Evolutionary conservation across 805 yeast species (phyloP).

Genomic region (Pichia paraexigua): DNA sequence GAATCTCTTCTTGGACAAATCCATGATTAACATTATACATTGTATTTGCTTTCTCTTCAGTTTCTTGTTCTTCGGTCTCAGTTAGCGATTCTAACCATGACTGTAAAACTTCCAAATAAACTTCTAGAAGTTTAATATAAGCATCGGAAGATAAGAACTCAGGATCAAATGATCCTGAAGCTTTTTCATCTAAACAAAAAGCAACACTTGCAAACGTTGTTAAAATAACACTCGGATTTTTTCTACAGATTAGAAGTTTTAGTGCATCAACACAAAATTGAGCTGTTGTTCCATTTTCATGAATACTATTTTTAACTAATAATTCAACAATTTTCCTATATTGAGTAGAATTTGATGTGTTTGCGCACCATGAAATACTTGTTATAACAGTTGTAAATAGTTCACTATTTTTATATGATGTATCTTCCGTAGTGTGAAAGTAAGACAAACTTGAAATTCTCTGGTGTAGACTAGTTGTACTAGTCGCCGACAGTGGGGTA

Average conservation of each 20-base stretch:
- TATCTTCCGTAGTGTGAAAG: conserved; percentile 28
- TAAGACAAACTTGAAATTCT: conserved; percentile 33
- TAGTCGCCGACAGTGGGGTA: conserved; percentile 16
- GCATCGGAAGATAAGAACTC: conserved; percentile 54
- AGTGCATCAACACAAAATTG: conserved; percentile 57
- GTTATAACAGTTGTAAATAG: conserved; percentile 65
- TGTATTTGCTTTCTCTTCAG: conserved; percentile 25
- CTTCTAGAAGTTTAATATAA: conserved; percentile 49
- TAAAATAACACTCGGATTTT: conserved; percentile 61
- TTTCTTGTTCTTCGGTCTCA: conserved; percentile 20
- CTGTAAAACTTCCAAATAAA: conserved; percentile 71
- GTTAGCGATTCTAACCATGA: conserved; percentile 74
- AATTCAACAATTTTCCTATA: conserved; percentile 66
- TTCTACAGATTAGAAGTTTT: conserved; percentile 55
- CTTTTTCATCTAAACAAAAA: conserved; percentile 67
- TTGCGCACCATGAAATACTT: conserved; percentile 63
- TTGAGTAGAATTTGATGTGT: conserved; percentile 24
- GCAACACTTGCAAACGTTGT: conserved; percentile 74
- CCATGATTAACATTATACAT: conserved; percentile 30
- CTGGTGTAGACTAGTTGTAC: conserved; percentile 24
- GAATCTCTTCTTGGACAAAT: conserved; percentile 32
- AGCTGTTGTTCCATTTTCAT: conserved; percentile 54
- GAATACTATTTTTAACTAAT: conserved; percentile 68
- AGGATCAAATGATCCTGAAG: conserved; percentile 45
- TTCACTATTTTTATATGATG: conserved; percentile 36